phyloP scores from a whole-genome alignment of 1,284 basidiomycete genomes.

The Heterobasidion parviporum region DNA sequence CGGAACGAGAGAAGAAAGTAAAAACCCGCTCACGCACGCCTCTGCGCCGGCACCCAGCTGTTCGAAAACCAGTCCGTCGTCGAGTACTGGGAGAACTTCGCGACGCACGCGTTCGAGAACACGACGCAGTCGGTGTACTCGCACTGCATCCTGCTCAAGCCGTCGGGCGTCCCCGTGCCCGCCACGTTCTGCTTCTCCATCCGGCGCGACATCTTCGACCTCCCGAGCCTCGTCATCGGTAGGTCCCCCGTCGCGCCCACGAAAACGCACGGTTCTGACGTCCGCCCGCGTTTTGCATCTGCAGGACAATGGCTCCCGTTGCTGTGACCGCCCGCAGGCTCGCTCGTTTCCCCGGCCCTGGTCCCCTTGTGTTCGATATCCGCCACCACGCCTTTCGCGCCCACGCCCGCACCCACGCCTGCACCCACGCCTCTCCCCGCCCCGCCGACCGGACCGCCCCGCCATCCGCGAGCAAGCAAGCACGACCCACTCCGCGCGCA shows the following conservation, averaged over 20 bases:
- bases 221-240: slow-evolving; percentile 85
- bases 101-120: slow-evolving; percentile 91
- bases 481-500: too few relatives aligned
- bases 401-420: too few relatives aligned
- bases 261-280: neutral
- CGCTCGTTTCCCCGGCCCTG: too few relatives aligned
- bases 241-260: slow-evolving; percentile 7
- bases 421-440: too few relatives aligned
- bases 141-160: slow-evolving; percentile 81
- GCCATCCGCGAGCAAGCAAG: too few relatives aligned
- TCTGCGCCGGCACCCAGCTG: slow-evolving; percentile 37
- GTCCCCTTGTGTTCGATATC: too few relatives aligned
- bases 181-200: slow-evolving; percentile 93
- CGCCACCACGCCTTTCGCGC: too few relatives aligned
- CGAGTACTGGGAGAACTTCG: slow-evolving; percentile 94
- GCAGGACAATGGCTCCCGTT: slow-evolving; percentile 76
- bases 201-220: slow-evolving; percentile 80
- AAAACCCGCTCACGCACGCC: neutral
- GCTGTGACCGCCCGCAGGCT: slow-evolving; percentile 20
- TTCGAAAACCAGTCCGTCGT: slow-evolving; percentile 88
- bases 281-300: neutral
- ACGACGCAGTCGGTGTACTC: slow-evolving; percentile 93
- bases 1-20: neutral
- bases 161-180: slow-evolving; percentile 74
- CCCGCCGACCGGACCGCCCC: too few relatives aligned